Conservation (phyloP, 176 grass and related monocot genomes). For the Triticum aestivum region IWGSC_CS_RefSeq_v2.1 NC_057810.1:234330555-234331054, state of each 20-base stretch:
- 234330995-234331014: conserved; percentile 85
- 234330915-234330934: conserved; percentile 27
- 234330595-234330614: not conserved
- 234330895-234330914: conserved; percentile 10
- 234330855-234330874: conserved; percentile 10
- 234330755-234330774: conserved; percentile 15
- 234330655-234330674: not conserved
- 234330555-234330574: conserved; percentile 53
- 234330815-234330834: not conserved
- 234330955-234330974: not conserved
- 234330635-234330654: conserved; percentile 23
- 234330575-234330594: conserved; percentile 25
- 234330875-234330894: conserved; percentile 4
- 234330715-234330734: not conserved
- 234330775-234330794: conserved; percentile 1
- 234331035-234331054: conserved; percentile 84
- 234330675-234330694: not conserved
- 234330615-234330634: not conserved
- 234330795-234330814: not conserved
- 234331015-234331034: conserved; percentile 86
- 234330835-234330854: not conserved
- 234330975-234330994: not conserved
- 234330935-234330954: conserved; percentile 23
- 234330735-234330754: not conserved
- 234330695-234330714: conserved; percentile 16